Conservation (phyloP, 805 yeast species). For the Cyberlindnera saturnus region DNA sequence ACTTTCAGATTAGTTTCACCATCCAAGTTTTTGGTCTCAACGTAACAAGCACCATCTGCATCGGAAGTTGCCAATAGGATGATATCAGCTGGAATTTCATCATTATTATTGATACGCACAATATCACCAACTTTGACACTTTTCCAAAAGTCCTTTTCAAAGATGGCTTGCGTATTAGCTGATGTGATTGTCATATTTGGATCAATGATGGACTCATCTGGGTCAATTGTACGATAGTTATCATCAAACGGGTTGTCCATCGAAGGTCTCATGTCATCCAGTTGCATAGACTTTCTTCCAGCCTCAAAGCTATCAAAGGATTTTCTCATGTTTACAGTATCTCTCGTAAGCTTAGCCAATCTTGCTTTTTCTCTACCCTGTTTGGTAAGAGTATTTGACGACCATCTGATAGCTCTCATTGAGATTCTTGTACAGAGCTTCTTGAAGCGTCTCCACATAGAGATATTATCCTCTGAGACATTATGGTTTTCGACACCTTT, state of each 20-base stretch:
- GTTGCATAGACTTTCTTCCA: conserved; percentile 23
- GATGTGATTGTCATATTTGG: conserved; percentile 48
- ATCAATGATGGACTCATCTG: conserved; percentile 49
- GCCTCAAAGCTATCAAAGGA: conserved; percentile 34
- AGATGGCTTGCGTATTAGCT: conserved; percentile 39
- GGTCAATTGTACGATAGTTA: conserved; percentile 25
- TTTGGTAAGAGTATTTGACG: conserved; percentile 21
- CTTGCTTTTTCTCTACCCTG: conserved; percentile 31
- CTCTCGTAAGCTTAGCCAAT: conserved; percentile 21
- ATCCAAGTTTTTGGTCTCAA: conserved; percentile 78
- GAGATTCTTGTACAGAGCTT: conserved; percentile 37
- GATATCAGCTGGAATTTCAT: conserved; percentile 77
- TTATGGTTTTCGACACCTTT: conserved; percentile 51
- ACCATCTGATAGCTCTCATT: conserved; percentile 6
- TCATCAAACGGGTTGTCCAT: conserved; percentile 24
- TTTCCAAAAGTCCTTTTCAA: conserved; percentile 54
- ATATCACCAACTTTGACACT: conserved; percentile 70
- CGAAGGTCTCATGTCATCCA: conserved; percentile 23
- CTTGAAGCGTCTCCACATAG: conserved; percentile 65
- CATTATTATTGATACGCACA: conserved; percentile 64
- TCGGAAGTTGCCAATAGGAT: conserved; percentile 62
- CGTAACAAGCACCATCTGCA: conserved; percentile 60
- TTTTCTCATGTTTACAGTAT: conserved; percentile 25
- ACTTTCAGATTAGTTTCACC: conserved; percentile 78
- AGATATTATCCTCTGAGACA: conserved; percentile 55